Base-by-base conservation (phyloP, 805 yeast species). In the Spathaspora sp. region DNA sequence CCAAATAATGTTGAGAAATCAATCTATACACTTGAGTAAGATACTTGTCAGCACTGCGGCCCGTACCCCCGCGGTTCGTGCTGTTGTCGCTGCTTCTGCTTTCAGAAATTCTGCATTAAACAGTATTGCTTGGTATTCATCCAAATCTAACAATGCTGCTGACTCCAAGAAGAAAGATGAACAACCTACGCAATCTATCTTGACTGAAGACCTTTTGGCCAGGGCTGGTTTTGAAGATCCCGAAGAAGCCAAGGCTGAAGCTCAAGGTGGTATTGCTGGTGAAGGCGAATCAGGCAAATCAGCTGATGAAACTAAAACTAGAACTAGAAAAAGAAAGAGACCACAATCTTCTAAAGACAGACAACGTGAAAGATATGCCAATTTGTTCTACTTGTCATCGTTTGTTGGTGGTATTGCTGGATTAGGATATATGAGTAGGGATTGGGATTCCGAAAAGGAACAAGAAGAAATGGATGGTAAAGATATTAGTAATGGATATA, bases 391-490 rank as follows among this genome's bases (percentile, higher is more conserved):
- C 69, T 69, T 85, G 46, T 63, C 82, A 23, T 74, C 81, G 14
- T 78, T 85, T 26, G 83, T 83, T 40, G 79, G 77, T 23, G 75
- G 76, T 12, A 48, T 75, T 29, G 81, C 78, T 18, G 89, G 83
- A 5, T 68, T 76, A 28, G 82, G 75, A 9, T 93, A 87, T 68
- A 66, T 89, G 72, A 80, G 87, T 46, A 82, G 99, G 66, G 85
- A 91, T 60, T 91, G 96, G 90, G 96, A 89, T 55, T 84, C 81
- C 28, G 83, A 76, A 46, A 96, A 86, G 57, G 89, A 88, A 58
- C 74, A 73, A 43, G 75, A 72, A 47, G 69, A 61, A 28, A 73
- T 77, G 52, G 86, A 83, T 56, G 72, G 75, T 44, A 78, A 76
- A 56, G 78, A 72, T 20, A 75, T 86, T 55, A 78, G 72, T 32